These are phyloP conservation scores for Verticillium albo-atrum DNA, from an alignment of 2,329 filamentous ascomycete species.

Conservation along the genomic window DNA sequence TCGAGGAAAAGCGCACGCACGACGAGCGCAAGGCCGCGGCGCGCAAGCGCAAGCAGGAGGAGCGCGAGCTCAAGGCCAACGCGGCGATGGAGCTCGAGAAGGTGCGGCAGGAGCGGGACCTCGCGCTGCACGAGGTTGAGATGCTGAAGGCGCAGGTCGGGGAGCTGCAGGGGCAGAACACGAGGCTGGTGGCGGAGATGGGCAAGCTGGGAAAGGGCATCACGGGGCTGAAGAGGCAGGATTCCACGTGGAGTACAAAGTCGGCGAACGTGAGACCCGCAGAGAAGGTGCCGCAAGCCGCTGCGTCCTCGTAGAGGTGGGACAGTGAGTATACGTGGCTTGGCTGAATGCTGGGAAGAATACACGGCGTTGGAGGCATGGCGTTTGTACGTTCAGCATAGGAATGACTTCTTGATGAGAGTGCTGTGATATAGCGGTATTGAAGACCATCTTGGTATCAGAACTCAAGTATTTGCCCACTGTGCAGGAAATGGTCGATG, in stretches of 20 bases:
- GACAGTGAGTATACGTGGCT: background rate
- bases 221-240: conserved; percentile 15
- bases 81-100: conserved; percentile 49
- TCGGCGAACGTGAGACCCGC: conserved; percentile 1
- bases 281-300: background rate
- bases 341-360: background rate
- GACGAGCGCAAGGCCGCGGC: conserved; percentile 59
- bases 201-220: conserved; percentile 23
- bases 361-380: background rate
- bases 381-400: background rate
- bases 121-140: conserved; percentile 48
- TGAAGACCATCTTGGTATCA: background rate
- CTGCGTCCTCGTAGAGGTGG: background rate
- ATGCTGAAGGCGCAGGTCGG: conserved; percentile 51
- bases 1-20: conserved; percentile 58
- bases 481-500: too few relatives aligned
- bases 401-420: background rate
- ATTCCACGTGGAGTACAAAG: conserved; percentile 29
- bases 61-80: conserved; percentile 48
- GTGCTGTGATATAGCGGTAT: background rate
- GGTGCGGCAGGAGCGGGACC: conserved; percentile 44
- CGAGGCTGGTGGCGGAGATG: conserved; percentile 48
- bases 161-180: conserved; percentile 57
- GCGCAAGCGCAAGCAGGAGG: conserved; percentile 42
- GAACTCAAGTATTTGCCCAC: too few relatives aligned